Evolutionary conservation across 495 filamentous ascomycete genomes (phyloP).

Genomic region (Pyrenula aspistea): DNA sequence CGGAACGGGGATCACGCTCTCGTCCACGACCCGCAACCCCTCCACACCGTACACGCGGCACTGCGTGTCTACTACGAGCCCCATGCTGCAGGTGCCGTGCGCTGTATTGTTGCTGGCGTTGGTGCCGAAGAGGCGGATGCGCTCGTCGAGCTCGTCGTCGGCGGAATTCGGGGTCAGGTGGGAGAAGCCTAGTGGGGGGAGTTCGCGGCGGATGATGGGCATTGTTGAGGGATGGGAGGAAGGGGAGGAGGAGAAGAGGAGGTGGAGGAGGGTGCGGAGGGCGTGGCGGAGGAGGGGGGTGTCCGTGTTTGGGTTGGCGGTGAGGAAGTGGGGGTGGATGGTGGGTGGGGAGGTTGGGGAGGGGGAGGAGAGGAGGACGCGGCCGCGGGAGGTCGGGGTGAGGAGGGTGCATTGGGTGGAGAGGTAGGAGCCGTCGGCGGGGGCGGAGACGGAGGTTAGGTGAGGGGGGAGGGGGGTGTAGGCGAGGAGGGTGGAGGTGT

Average conservation of each 20-base stretch:
- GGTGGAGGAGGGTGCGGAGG: constrained; percentile 13
- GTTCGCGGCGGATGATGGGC: not conserved
- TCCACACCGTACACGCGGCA: constrained; percentile 39
- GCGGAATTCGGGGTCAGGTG: constrained; percentile 1
- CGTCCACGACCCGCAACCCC: constrained; percentile 46
- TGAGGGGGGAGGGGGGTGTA: not conserved
- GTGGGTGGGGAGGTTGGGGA: constrained; percentile 7
- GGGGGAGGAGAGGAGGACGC: constrained; percentile 12
- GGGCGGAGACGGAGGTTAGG: not conserved
- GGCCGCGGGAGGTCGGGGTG: constrained; percentile 6
- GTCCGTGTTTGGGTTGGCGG: constrained; percentile 12
- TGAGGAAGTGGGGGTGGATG: constrained; percentile 14
- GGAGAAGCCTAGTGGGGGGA: not conserved
- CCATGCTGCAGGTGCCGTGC: constrained; percentile 37
- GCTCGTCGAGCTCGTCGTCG: constrained; percentile 17
- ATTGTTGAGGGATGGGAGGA: not conserved
- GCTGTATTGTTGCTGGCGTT: constrained; percentile 19
- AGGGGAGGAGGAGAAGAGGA: constrained; percentile 6
- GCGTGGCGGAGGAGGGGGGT: constrained; percentile 16
- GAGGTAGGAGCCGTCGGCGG: constrained; percentile 6
- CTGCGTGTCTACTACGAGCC: constrained; percentile 45
- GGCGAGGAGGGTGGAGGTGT: not conserved
- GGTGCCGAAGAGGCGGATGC: constrained; percentile 5
- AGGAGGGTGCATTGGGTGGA: not conserved
- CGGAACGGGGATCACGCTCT: constrained; percentile 41